Evolutionary conservation across 2,329 filamentous ascomycete species (phyloP).

Genomic region (Colletotrichum chrysophilum): DNA sequence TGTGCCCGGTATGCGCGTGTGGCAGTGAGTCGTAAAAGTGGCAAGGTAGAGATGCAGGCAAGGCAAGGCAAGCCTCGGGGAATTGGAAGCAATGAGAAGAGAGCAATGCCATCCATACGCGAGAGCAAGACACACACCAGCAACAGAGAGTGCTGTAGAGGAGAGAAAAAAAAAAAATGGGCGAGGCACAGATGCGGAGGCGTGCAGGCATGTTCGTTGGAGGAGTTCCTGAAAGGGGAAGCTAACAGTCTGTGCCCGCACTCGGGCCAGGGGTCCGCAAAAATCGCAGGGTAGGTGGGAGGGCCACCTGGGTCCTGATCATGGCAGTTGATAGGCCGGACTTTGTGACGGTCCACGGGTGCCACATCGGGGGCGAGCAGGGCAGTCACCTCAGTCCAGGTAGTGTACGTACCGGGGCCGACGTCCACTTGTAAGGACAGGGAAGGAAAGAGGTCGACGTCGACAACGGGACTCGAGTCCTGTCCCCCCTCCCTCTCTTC

Average conservation of each 20-base stretch:
- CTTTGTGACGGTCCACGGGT: constrained; percentile 9
- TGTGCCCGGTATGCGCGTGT: not conserved
- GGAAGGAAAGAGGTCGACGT: not conserved
- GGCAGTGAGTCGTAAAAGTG: not conserved
- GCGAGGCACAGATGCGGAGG: constrained; percentile 18
- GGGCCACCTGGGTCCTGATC: constrained; percentile 10
- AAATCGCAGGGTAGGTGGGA: constrained; percentile 7
- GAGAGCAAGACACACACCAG: not conserved
- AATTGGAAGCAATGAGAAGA: not conserved
- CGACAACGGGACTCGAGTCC: not conserved
- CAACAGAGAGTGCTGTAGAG: not conserved
- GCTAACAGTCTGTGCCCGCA: constrained; percentile 22
- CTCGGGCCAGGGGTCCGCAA: constrained; percentile 16
- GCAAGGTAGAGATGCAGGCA: not conserved
- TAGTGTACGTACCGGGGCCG: not conserved
- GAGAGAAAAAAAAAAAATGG: not conserved
- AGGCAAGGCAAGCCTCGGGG: not conserved
- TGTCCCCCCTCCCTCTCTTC: not conserved
- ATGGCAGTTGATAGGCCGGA: constrained; percentile 21
- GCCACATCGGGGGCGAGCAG: not conserved
- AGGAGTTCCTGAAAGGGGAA: constrained; percentile 22
- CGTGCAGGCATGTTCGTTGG: constrained; percentile 19
- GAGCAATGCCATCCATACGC: not conserved
- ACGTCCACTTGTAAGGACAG: not conserved
- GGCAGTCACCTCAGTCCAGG: not conserved